These are phyloP conservation scores for Phylloporus rhodoxanthus DNA, from an alignment of 768 basidiomycete species.

Conservation along the genomic window DNA sequence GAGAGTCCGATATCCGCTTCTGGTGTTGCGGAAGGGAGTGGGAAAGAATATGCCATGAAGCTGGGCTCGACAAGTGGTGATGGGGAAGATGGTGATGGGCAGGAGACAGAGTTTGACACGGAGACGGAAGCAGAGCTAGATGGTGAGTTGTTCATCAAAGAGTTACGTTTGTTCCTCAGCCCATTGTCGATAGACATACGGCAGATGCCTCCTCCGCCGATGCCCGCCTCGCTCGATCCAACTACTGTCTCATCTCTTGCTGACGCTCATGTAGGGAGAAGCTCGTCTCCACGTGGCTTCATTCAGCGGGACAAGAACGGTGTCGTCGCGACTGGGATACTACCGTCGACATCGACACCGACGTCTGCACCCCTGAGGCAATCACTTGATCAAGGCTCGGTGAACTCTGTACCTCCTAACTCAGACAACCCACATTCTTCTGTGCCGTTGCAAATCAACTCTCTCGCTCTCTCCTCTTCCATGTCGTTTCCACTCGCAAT, in stretches of 20 bases:
- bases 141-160: conserved; percentile 11
- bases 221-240: conserved; percentile 41
- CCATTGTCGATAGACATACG: conserved; percentile 27
- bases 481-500: not conserved
- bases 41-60: not conserved
- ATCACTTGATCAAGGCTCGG: not conserved
- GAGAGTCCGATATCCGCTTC: conserved; percentile 19
- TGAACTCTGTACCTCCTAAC: not conserved
- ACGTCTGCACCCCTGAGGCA: conserved; percentile 4
- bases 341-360: conserved; percentile 5
- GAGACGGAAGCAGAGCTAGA: conserved; percentile 25
- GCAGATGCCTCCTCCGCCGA: conserved; percentile 48
- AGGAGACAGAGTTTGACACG: conserved; percentile 30
- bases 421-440: not conserved
- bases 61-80: not conserved
- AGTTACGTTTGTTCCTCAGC: not conserved
- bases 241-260: conserved; percentile 32
- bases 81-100: conserved; percentile 17
- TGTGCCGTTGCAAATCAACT: not conserved
- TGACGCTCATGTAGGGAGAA: conserved; percentile 14
- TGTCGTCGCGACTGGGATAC: conserved; percentile 10
- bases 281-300: conserved; percentile 17
- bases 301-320: conserved; percentile 14
- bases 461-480: not conserved
- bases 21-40: conserved; percentile 2